phyloP scores from a whole-genome alignment of 441 rosid genomes.

The Arabidopsis hybrid region DNA sequence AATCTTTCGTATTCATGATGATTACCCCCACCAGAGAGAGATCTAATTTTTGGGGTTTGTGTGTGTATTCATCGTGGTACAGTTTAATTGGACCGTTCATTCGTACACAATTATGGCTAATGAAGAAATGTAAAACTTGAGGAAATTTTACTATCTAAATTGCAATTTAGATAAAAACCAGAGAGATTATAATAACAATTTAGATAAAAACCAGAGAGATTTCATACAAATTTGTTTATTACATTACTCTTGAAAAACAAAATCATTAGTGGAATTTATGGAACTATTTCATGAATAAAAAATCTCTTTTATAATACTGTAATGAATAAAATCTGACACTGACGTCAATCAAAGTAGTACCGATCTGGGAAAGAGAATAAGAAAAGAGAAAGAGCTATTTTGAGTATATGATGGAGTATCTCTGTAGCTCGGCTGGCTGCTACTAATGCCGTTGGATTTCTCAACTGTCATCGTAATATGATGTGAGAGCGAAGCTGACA shows the following conservation, averaged over 20 bases:
- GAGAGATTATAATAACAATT: too few relatives aligned
- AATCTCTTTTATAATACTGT: too few relatives aligned
- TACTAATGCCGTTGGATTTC: constrained; percentile 32
- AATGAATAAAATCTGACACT: background rate
- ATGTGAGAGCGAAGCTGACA: constrained; percentile 37
- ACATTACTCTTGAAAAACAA: too few relatives aligned
- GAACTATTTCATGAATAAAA: too few relatives aligned
- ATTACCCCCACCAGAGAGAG: background rate
- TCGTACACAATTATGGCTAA: constrained; percentile 3
- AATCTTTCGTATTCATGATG: constrained; percentile 8
- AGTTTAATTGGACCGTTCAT: constrained; percentile 29
- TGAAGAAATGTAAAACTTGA: constrained; percentile 7
- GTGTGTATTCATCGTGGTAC: constrained; percentile 33
- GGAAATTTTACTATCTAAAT: background rate
- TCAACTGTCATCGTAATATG: background rate
- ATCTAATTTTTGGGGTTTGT: constrained; percentile 12
- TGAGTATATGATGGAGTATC: constrained; percentile 7
- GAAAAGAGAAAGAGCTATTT: constrained; percentile 29
- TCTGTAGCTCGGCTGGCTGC: constrained; percentile 30
- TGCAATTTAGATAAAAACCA: too few relatives aligned
- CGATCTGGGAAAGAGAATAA: constrained; percentile 22
- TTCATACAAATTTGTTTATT: too few relatives aligned
- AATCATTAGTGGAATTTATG: too few relatives aligned
- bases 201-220: too few relatives aligned
- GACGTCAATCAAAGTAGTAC: background rate